Base-by-base conservation (phyloP, 768 basidiomycete genomes). In the Termitomyces sp. region DNA sequence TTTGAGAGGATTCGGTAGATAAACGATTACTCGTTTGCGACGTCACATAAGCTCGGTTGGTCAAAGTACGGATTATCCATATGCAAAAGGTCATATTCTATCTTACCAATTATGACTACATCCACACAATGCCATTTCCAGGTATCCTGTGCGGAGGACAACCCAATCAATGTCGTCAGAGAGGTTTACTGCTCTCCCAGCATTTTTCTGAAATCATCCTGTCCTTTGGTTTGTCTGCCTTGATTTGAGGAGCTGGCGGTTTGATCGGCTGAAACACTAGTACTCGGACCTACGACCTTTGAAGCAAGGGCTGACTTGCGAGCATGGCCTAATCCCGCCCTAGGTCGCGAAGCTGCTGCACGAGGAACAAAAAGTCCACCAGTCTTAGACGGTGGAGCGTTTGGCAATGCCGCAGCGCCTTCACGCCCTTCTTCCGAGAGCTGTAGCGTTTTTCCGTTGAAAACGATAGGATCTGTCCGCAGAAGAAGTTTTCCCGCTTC, bases 151-250 rank as follows among this genome's bases (percentile, higher is more conserved):
- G 42, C 20, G 37, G 16, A 54, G n/a, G 11, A 54, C 16, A 37
- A n/a, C 20, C 15, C 15, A 9, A 31, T 22, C 13, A 36, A 12
- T 24, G 34, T 36, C 49, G 12, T 31, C 33, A 34, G 20, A 53
- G 2, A 13, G 24, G 12, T 54, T 53, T n/a, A 54, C 58, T 57
- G 52, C 8, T 61, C 64, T 58, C 75, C 75, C 34, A 95, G 70
- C 87, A 95, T 88, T 67, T 87, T 91, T 58, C 94, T 78, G 70
- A 96, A 96, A 65, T 91, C 91, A 64, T 93, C 87, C 69, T 95
- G 93, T 2, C 84, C 83, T 68, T 81, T 87, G 31, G 74, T 78
- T 48, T 42, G 54, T 55, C 41, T 46, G 44, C 18, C 18, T 31
- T 41, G 39, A 42, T 6, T 41, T 30, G 71, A 69, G 42, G 66